Evolutionary conservation across 1,284 basidiomycete species (phyloP).

Genomic region (Moesziomyces parantarcticus): DNA sequence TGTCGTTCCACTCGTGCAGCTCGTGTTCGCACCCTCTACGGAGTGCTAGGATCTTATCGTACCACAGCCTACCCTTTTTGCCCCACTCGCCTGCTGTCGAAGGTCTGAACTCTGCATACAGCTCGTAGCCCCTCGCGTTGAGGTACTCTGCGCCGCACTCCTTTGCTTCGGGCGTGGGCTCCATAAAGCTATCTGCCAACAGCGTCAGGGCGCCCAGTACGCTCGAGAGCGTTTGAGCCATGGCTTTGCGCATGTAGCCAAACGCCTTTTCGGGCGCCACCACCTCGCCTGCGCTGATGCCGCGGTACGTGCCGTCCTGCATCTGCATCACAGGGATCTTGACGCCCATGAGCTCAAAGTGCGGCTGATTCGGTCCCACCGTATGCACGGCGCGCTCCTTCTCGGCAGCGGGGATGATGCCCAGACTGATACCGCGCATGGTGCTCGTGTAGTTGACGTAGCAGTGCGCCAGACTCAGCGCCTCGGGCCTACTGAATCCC

Average conservation of each 20-base stretch:
- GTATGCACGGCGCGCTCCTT: constrained; percentile 69
- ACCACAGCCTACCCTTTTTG: constrained; percentile 57
- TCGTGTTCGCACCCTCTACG: constrained; percentile 36
- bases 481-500: constrained; percentile 86
- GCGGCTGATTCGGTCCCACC: constrained; percentile 83
- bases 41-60: constrained; percentile 57
- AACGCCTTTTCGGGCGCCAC: constrained; percentile 75
- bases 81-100: constrained; percentile 66
- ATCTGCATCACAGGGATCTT: constrained; percentile 86
- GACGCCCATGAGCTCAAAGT: constrained; percentile 87
- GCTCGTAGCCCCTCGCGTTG: constrained; percentile 52
- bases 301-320: constrained; percentile 79
- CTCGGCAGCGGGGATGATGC: constrained; percentile 33
- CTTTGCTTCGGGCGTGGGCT: constrained; percentile 5
- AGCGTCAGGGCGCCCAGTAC: constrained; percentile 61
- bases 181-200: constrained; percentile 61
- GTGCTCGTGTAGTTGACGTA: constrained; percentile 87
- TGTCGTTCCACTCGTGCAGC: constrained; percentile 27
- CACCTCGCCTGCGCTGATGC: constrained; percentile 79
- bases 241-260: constrained; percentile 57
- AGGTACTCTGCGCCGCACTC: constrained; percentile 44
- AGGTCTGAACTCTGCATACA: constrained; percentile 64
- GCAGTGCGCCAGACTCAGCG: constrained; percentile 87
- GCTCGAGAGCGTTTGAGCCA: constrained; percentile 62
- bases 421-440: constrained; percentile 39